A percentile compares a stretch with the other conserved stretches of the same genome.
Conservation (phyloP, 208 protist species). For the Porcisia hertigi region DNA sequence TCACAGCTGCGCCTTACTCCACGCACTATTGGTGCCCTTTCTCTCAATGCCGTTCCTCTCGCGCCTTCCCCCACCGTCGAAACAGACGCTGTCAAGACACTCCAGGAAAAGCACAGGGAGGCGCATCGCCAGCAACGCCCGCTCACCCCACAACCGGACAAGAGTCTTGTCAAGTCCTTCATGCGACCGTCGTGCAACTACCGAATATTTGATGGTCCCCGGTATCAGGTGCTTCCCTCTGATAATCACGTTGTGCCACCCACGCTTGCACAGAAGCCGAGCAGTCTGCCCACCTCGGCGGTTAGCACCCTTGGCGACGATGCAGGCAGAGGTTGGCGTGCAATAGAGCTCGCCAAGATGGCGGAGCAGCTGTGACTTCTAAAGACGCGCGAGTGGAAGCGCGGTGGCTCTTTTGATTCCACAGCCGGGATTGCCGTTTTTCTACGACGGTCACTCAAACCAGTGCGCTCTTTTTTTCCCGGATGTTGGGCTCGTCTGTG, state of each 20-base stretch:
- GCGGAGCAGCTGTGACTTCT: conserved; percentile 5
- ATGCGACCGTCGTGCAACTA: conserved; percentile 59
- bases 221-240: conserved; percentile 18
- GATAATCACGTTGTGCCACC: conserved; percentile 12
- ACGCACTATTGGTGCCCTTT: conserved; percentile 53
- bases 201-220: conserved; percentile 42
- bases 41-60: conserved; percentile 34
- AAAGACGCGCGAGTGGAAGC: background rate
- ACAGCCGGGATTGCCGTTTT: no score
- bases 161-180: conserved; percentile 41
- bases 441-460: no score
- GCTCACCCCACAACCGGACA: conserved; percentile 33
- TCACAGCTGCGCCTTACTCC: conserved; percentile 62
- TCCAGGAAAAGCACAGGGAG: conserved; percentile 7
- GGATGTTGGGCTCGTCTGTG: background rate
- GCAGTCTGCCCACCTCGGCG: background rate
- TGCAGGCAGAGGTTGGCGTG: conserved; percentile 6
- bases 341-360: conserved; percentile 22
- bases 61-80: conserved; percentile 4
- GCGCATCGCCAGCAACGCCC: conserved; percentile 24
- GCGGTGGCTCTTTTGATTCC: background rate
- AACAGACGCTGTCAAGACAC: background rate
- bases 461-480: no score
- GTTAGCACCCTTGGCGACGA: background rate
- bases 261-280: background rate